These are phyloP conservation scores for Fraxinus velutina DNA, from an alignment of 305 asterid species.

Conservation along the genomic window DNA sequence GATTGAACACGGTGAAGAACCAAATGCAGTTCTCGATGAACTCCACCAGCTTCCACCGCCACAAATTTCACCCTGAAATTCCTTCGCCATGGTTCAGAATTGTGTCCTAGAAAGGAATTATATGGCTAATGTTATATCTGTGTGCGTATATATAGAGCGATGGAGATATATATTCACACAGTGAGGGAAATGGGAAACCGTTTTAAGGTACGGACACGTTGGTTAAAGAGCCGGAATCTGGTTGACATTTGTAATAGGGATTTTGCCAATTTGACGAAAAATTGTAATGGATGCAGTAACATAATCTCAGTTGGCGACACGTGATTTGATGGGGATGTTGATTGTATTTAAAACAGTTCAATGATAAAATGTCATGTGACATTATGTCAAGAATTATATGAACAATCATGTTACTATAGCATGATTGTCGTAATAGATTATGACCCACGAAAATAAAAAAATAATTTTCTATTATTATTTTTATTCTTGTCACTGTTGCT, in stretches of 20 bases:
- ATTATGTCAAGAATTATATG: too few relatives aligned
- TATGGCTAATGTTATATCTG: neutral
- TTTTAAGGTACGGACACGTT: conserved; percentile 21
- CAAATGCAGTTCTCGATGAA: conserved; percentile 29
- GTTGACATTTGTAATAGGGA: conserved; percentile 28
- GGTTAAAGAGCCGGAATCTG: conserved; percentile 26
- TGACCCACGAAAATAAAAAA: neutral
- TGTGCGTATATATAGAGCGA: neutral
- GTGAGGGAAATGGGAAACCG: neutral
- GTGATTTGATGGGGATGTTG: too few relatives aligned
- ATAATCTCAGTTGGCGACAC: too few relatives aligned
- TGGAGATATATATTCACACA: neutral
- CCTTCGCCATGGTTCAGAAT: conserved; percentile 31
- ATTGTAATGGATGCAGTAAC: too few relatives aligned
- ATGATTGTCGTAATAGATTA: neutral
- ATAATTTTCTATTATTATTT: neutral
- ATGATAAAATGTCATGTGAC: too few relatives aligned
- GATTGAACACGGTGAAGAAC: conserved; percentile 37
- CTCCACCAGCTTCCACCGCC: conserved; percentile 41
- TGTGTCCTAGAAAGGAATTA: conserved; percentile 2
- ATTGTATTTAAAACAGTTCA: too few relatives aligned
- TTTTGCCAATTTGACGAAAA: too few relatives aligned
- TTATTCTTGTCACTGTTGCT: neutral
- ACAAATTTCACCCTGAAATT: conserved; percentile 35
- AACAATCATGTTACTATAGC: too few relatives aligned